phyloP scores from a whole-genome alignment of 306 rosid species.

The Medicago lupulina region DNA sequence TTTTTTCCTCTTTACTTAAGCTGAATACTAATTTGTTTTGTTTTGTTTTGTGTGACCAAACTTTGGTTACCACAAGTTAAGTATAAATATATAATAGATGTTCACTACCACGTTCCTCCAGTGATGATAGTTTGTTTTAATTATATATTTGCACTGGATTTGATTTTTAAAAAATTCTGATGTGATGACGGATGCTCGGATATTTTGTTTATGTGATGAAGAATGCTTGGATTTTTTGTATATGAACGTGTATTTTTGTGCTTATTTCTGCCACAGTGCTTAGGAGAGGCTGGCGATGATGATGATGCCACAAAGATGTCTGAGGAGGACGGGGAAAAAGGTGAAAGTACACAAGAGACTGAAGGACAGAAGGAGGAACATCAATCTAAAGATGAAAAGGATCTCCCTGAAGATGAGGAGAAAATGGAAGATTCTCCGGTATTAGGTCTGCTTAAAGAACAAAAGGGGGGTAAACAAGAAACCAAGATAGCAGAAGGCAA shows the following conservation, averaged over 20 bases:
- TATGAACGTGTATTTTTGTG: conserved; percentile 25
- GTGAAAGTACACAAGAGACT: conserved; percentile 49
- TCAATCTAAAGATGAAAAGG: conserved; percentile 56
- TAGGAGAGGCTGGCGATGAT: conserved; percentile 63
- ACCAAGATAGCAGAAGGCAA: conserved; percentile 53
- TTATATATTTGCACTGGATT: conserved; percentile 9
- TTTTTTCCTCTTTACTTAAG: conserved; percentile 16
- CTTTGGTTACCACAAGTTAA: conserved; percentile 1
- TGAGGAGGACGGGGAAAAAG: conserved; percentile 57
- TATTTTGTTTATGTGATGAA: neutral
- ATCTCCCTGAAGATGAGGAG: conserved; percentile 60
- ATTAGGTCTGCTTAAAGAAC: conserved; percentile 65
- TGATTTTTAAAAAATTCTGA: conserved; percentile 19
- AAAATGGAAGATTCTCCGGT: conserved; percentile 84
- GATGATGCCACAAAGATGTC: conserved; percentile 59
- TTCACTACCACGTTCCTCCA: neutral
- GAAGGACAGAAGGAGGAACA: conserved; percentile 55
- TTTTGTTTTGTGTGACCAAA: no score
- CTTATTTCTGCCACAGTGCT: conserved; percentile 61
- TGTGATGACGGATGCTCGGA: conserved; percentile 22
- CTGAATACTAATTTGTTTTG: conserved; percentile 17
- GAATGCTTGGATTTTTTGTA: neutral
- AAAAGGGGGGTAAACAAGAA: conserved; percentile 53
- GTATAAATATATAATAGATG: neutral
- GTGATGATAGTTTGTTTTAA: conserved; percentile 12